Base-by-base conservation (phyloP, 2,329 filamentous ascomycete genomes). In the Blastomyces gilchristii region DNA sequence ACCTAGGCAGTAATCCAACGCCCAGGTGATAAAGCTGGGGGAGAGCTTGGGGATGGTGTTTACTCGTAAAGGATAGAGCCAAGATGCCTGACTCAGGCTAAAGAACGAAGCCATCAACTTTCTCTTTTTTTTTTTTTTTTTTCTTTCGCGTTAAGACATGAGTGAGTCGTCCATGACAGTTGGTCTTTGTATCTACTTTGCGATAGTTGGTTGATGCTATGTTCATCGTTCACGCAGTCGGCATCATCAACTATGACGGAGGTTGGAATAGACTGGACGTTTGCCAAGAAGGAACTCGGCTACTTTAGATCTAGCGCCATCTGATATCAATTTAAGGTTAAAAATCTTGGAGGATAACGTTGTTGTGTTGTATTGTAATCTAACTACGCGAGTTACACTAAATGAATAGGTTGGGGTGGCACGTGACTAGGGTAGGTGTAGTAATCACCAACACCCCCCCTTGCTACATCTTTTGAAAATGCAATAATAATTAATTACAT, bases 11-110 rank as follows among this genome's bases (percentile, higher is more conserved):
- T 50, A 49, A 18, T 41, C 53, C 25, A 41, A 43, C 8, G 22
- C 41, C 43, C 37, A 22, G 22, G 43, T 39, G 4, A 37, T 37
- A 14, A n/a, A 12, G 54, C 22, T 41, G 49, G 34, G 50, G 22
- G 25, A 25, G 37, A 5, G 37, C 34, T 56, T 28, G 8, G 37
- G 11, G 22, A 41, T 16, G 18, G 63, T n/a, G 70, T 73, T 66
- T 70, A 80, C 79, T 69, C 76, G 76, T 50, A 81, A 61, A 47
- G 79, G 79, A 69, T 80, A 81, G 39, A 81, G 69, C 76, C 78
- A 81, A 25, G 76, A 74, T 61, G 77, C 76, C 63, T 71, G 71
- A 57, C 64, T 69, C 12, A 70, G 62, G 63, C 73, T 69, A 63
- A 67, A 69, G 41, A 68, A 39, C 60, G 65, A 68, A 50, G 67